Conservation (phyloP, 1,284 basidiomycete species). For the Microbotryum intermedium region DNA sequence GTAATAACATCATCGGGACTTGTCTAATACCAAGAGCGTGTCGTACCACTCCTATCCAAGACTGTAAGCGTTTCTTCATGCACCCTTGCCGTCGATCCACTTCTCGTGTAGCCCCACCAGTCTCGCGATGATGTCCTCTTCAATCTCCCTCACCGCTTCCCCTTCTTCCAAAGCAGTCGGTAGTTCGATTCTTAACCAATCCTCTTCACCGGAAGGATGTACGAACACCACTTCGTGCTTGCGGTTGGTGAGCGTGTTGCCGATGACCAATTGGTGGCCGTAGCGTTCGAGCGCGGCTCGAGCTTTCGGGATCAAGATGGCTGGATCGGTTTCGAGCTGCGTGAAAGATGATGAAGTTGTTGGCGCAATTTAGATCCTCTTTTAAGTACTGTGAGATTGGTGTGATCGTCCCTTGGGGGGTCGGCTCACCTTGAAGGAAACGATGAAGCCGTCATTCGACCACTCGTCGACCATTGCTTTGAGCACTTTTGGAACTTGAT, state of each 20-base stretch:
- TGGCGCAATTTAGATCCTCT: too few species aligned
- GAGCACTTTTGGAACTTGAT: conserved; percentile 94
- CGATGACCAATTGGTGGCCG: conserved; percentile 94
- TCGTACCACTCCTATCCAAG: not conserved
- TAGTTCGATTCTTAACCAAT: too few species aligned
- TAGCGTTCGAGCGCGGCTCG: conserved; percentile 79
- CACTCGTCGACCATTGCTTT: conserved; percentile 88
- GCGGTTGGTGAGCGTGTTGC: conserved; percentile 79
- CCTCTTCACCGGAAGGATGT: too few species aligned
- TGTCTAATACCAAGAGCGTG: not conserved
- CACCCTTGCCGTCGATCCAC: conserved; percentile 48
- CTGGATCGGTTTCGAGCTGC: conserved; percentile 84
- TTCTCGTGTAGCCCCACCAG: conserved; percentile 61
- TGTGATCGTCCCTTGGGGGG: not conserved
- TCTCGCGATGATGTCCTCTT: conserved; percentile 78
- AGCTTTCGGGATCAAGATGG: conserved; percentile 82
- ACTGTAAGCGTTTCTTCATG: too few species aligned
- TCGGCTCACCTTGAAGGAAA: conserved; percentile 80
- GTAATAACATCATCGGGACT: not conserved
- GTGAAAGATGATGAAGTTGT: not conserved
- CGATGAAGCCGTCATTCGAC: conserved; percentile 82
- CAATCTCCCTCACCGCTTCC: conserved; percentile 54
- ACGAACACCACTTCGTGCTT: conserved; percentile 92
- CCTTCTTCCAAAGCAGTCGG: not conserved
- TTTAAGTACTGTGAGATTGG: not conserved